Evolutionary conservation across 2,329 filamentous ascomycete species (phyloP).

Genomic region (Emmonsia crescens): DNA sequence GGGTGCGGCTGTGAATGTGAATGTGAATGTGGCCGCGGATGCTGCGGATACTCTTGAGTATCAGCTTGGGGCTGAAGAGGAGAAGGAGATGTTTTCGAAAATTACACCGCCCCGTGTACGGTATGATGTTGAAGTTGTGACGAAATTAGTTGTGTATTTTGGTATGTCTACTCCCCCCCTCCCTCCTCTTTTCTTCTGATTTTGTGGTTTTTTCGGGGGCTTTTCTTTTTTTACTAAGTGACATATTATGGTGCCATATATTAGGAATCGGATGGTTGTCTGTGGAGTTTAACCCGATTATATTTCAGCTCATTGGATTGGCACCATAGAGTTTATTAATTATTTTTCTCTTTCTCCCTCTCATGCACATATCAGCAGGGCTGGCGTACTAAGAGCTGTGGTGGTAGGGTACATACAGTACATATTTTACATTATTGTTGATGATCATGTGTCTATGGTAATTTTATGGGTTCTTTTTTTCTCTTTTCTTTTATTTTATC

Average conservation of each 20-base stretch:
- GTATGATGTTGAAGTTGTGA: conserved; percentile 98
- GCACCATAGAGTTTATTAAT: neutral
- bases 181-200: neutral
- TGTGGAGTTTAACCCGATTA: conserved; percentile 59
- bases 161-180: conserved; percentile 46
- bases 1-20: neutral
- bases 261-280: conserved; percentile 77
- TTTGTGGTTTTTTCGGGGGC: neutral
- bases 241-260: neutral
- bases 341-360: neutral
- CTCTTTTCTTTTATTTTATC: neutral
- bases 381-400: neutral
- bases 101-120: conserved; percentile 78
- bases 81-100: conserved; percentile 71
- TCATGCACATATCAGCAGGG: neutral
- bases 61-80: conserved; percentile 40
- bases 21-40: conserved; percentile 14
- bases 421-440: neutral
- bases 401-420: too few relatives aligned
- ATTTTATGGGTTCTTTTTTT: neutral
- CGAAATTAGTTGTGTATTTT: conserved; percentile 87
- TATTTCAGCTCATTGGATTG: conserved; percentile 55
- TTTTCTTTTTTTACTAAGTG: neutral
- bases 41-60: conserved; percentile 17
- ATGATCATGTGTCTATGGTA: neutral